Conservation (phyloP, 139 green algal species). For the Volvox africanus region DNA sequence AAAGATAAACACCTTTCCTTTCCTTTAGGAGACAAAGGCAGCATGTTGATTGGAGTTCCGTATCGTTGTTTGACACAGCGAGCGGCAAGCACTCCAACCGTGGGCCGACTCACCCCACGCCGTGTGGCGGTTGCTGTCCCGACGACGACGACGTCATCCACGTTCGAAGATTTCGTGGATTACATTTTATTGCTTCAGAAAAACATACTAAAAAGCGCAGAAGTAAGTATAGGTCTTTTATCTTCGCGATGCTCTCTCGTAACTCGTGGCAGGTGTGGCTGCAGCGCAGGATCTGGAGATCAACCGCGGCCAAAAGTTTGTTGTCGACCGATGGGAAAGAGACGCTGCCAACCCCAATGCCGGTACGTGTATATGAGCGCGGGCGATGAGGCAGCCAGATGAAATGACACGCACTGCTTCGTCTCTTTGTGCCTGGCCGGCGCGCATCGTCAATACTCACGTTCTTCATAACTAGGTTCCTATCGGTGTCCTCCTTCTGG, state of each 20-base stretch:
- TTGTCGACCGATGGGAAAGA: constrained; percentile 75
- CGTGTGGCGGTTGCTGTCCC: not conserved
- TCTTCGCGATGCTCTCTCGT: not conserved
- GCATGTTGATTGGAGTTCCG: not conserved
- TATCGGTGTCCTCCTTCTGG: too few species aligned
- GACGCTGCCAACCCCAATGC: constrained; percentile 58
- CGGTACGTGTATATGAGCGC: constrained; percentile 30
- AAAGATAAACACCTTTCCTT: too few species aligned
- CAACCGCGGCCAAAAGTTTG: constrained; percentile 58
- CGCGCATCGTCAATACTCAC: too few species aligned
- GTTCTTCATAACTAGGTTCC: too few species aligned
- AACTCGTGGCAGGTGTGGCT: not conserved
- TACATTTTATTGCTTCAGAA: constrained; percentile 39
- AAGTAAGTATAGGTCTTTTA: constrained; percentile 17
- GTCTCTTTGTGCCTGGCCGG: too few species aligned
- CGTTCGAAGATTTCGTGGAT: constrained; percentile 40
- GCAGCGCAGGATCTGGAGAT: constrained; percentile 61
- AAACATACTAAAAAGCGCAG: constrained; percentile 10
- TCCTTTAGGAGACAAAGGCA: too few species aligned
- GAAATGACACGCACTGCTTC: too few species aligned
- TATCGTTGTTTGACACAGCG: not conserved
- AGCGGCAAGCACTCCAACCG: not conserved
- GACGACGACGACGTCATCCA: not conserved
- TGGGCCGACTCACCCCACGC: constrained; percentile 4
- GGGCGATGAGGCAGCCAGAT: too few species aligned